A percentile compares a stretch with the other conserved stretches of the same genome.
phyloP scores from a whole-genome alignment of 495 filamentous ascomycete genomes.

The Xylaria grammica region DNA sequence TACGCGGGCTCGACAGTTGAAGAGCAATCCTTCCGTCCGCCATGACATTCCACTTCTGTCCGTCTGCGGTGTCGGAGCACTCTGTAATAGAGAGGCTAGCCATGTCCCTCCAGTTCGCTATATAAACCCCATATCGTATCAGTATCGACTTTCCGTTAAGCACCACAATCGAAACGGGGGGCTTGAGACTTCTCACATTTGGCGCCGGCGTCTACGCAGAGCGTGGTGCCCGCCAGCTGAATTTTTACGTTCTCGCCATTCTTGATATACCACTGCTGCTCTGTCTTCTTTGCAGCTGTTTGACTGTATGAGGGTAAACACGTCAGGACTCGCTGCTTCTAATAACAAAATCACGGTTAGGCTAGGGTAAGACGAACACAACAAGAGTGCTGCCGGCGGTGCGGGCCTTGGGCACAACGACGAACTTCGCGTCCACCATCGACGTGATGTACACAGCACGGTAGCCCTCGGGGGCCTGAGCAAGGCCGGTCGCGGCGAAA shows the following conservation, averaged over 20 bases:
- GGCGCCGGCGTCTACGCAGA: slow-evolving; percentile 57
- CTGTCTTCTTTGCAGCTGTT: slow-evolving; percentile 44
- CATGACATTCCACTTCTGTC: slow-evolving; percentile 55
- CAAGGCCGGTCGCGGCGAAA: slow-evolving; percentile 52
- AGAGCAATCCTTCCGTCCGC: slow-evolving; percentile 56
- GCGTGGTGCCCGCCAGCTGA: slow-evolving; percentile 48
- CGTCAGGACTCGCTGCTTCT: neutral
- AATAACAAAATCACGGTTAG: neutral
- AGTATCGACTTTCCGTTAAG: neutral
- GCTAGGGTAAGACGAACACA: slow-evolving; percentile 41
- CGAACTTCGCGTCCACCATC: slow-evolving; percentile 56
- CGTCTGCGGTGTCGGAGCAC: slow-evolving; percentile 46
- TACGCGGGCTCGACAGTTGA: slow-evolving; percentile 47
- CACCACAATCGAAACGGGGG: neutral
- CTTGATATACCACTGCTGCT: slow-evolving; percentile 58
- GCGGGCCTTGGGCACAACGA: slow-evolving; percentile 48
- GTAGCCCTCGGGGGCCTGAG: slow-evolving; percentile 53
- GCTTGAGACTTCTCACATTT: slow-evolving; percentile 40
- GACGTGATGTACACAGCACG: slow-evolving; percentile 56
- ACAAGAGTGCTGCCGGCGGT: slow-evolving; percentile 46
- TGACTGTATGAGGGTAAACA: slow-evolving; percentile 33
- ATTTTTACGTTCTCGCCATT: slow-evolving; percentile 45
- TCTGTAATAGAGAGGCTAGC: slow-evolving; percentile 47
- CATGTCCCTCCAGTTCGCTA: slow-evolving; percentile 61
- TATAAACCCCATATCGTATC: neutral